These are phyloP conservation scores for Ustulina deusta DNA, from an alignment of 2,329 filamentous ascomycete species.

Conservation along the genomic window DNA sequence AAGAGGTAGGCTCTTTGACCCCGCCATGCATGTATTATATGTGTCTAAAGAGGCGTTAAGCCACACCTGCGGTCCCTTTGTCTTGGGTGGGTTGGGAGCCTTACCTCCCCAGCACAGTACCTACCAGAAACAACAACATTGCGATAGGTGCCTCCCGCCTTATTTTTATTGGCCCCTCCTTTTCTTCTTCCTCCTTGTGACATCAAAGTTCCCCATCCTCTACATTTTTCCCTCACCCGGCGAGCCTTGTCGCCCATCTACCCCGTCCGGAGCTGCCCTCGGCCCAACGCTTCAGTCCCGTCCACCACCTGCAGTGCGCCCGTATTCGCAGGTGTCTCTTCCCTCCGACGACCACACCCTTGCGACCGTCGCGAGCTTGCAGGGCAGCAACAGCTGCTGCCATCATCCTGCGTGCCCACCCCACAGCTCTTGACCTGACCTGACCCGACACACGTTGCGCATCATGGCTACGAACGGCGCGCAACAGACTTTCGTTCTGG, in stretches of 20 bases:
- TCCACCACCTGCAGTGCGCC: slow-evolving; percentile 7
- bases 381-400: slow-evolving; percentile 42
- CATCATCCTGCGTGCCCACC: slow-evolving; percentile 45
- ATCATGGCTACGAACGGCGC: slow-evolving; percentile 75
- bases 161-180: slow-evolving; percentile 48
- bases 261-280: slow-evolving; percentile 9
- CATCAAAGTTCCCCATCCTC: slow-evolving; percentile 18
- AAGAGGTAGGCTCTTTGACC: too few species aligned
- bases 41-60: too few species aligned
- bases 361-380: slow-evolving; percentile 24
- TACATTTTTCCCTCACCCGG: slow-evolving; percentile 16
- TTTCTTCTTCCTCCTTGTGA: slow-evolving; percentile 31
- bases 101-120: too few species aligned
- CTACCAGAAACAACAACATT: slow-evolving; percentile 26
- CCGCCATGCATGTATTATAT: too few species aligned
- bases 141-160: too few species aligned
- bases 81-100: too few species aligned
- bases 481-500: slow-evolving; percentile 79
- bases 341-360: slow-evolving; percentile 20
- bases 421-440: slow-evolving; percentile 44
- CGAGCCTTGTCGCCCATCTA: slow-evolving; percentile 34
- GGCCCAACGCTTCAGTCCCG: not conserved
- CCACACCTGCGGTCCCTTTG: too few species aligned
- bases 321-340: slow-evolving; percentile 25
- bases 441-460: slow-evolving; percentile 43